These are phyloP conservation scores for Citrus sp. DNA, from an alignment of 345 rosid genomes.

Conservation along the genomic window DNA sequence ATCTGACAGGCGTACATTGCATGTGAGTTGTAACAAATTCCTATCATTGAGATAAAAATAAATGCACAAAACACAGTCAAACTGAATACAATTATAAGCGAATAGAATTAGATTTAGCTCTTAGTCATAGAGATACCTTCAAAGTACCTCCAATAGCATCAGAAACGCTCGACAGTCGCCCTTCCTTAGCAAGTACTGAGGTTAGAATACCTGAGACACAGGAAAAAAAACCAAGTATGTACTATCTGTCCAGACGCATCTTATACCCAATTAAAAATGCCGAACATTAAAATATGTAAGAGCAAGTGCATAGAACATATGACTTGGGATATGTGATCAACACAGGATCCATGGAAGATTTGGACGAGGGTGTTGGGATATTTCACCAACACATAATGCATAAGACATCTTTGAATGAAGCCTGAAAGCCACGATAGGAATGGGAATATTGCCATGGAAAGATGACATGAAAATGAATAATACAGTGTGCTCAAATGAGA, in stretches of 20 bases:
- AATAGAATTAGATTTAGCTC: neutral
- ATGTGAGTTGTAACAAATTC: neutral
- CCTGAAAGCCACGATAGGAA: neutral
- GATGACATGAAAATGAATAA: neutral
- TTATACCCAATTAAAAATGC: neutral
- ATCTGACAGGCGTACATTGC: neutral
- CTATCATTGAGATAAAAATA: neutral
- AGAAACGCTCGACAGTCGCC: constrained; percentile 42
- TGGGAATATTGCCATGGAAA: neutral
- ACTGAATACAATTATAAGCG: neutral
- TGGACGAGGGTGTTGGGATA: neutral
- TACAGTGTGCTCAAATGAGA: neutral
- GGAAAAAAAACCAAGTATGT: constrained; percentile 8
- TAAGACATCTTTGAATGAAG: neutral
- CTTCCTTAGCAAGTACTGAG: constrained; percentile 81
- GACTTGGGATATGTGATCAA: neutral
- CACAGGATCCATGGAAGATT: neutral
- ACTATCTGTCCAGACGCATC: neutral
- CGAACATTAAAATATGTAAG: neutral
- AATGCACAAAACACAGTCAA: neutral
- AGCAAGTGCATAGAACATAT: neutral
- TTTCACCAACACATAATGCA: neutral
- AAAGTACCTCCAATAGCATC: constrained; percentile 62
- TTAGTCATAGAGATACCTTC: constrained; percentile 48
- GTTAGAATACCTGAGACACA: constrained; percentile 66